Conservation (phyloP, 352 stramenopile genomes). For the Phytophthora ohioensis region DNA sequence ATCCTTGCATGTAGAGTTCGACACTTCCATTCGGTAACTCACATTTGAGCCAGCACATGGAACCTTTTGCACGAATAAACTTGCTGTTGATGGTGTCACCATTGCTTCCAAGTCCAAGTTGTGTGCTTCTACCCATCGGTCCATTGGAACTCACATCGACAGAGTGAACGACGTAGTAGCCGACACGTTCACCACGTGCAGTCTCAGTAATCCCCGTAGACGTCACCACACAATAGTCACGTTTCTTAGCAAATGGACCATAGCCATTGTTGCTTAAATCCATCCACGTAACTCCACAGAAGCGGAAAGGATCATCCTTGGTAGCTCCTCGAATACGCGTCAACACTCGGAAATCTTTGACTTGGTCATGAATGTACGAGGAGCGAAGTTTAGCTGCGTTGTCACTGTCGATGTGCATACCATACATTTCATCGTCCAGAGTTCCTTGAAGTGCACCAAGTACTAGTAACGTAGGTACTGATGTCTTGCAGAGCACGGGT, state of each 20-base stretch:
- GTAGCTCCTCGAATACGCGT: constrained; percentile 40
- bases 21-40: constrained; percentile 44
- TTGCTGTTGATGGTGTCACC: constrained; percentile 8
- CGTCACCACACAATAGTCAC: constrained; percentile 44
- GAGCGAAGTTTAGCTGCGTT: constrained; percentile 47
- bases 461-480: constrained; percentile 40
- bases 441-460: constrained; percentile 57
- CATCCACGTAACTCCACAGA: constrained; percentile 49
- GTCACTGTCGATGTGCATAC: constrained; percentile 44
- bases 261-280: constrained; percentile 38
- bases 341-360: constrained; percentile 49
- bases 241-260: constrained; percentile 36
- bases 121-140: constrained; percentile 27
- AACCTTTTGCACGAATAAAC: constrained; percentile 42
- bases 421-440: constrained; percentile 69
- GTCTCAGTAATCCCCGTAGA: constrained; percentile 44
- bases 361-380: constrained; percentile 52
- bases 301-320: constrained; percentile 44
- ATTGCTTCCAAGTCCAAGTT: constrained; percentile 18
- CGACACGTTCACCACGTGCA: constrained; percentile 40
- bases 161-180: constrained; percentile 54
- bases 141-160: constrained; percentile 39
- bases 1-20: constrained; percentile 54
- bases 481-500: constrained; percentile 32
- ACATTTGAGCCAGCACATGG: constrained; percentile 55